Conservation (phyloP, 495 filamentous ascomycete species). For the Aspergillus biplanus region DNA sequence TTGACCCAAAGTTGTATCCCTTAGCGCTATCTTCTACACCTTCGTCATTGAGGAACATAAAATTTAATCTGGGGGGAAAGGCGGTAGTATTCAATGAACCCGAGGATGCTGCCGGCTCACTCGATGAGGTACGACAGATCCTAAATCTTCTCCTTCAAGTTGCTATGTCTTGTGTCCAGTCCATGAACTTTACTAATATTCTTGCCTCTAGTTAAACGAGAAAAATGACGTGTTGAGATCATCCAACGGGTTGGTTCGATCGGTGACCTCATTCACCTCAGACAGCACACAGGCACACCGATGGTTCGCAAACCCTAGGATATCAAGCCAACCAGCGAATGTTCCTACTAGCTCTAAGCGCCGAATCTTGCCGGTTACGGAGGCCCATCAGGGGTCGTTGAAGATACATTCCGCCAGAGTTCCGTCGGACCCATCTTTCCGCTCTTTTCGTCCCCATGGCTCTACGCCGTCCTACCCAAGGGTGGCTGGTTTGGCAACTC, state of each 20-base stretch:
- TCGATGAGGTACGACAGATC: constrained; percentile 57
- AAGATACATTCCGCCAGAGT: constrained; percentile 36
- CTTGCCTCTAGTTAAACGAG: constrained; percentile 48
- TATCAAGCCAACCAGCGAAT: constrained; percentile 33
- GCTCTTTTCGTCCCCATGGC: constrained; percentile 39
- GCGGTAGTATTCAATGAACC: constrained; percentile 70
- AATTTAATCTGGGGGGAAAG: constrained; percentile 69
- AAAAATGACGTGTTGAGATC: constrained; percentile 52
- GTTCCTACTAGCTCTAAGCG: constrained; percentile 39
- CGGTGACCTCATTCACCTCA: constrained; percentile 46
- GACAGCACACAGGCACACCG: constrained; percentile 34
- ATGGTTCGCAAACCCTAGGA: constrained; percentile 31
- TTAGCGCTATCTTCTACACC: constrained; percentile 83
- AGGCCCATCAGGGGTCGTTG: constrained; percentile 53
- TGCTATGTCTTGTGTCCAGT: background rate
- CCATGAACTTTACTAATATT: constrained; percentile 1
- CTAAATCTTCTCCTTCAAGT: background rate
- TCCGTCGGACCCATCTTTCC: constrained; percentile 40
- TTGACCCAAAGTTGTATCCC: constrained; percentile 89
- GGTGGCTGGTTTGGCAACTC: constrained; percentile 45
- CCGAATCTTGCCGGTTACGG: constrained; percentile 60
- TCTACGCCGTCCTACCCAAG: constrained; percentile 33
- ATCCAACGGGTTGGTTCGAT: constrained; percentile 60
- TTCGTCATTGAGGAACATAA: constrained; percentile 68
- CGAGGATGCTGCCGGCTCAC: constrained; percentile 56